A percentile compares a stretch with the other conserved stretches of the same genome.
Evolutionary conservation across 768 basidiomycete genomes (phyloP).

Genomic region (Dacryopinax spathularia): DNA sequence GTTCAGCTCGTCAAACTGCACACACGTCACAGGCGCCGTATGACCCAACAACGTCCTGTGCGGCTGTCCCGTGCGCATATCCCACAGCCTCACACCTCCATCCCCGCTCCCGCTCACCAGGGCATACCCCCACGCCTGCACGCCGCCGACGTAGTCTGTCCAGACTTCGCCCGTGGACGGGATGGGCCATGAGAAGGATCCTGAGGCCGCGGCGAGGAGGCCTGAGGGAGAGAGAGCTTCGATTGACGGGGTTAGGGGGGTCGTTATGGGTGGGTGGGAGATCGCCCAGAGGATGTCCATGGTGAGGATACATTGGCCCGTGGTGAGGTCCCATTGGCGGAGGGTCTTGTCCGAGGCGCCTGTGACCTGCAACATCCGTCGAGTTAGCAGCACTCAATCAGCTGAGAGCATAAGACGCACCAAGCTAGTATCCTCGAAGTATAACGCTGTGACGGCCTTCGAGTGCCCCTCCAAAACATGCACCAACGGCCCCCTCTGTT

Average conservation of each 20-base stretch:
- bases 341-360: constrained; percentile 97
- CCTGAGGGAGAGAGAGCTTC: constrained; percentile 35
- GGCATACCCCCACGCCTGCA: constrained; percentile 98
- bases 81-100: constrained; percentile 98
- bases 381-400: constrained; percentile 13
- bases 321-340: constrained; percentile 93
- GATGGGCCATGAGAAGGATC: constrained; percentile 64
- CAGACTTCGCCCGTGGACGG: constrained; percentile 88
- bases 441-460: constrained; percentile 82
- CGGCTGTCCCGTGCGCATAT: constrained; percentile 96
- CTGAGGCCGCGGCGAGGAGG: constrained; percentile 34
- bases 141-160: constrained; percentile 91
- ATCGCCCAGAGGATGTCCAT: constrained; percentile 99
- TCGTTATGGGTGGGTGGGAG: constrained; percentile 47
- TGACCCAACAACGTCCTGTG: constrained; percentile 88
- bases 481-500: constrained; percentile 46
- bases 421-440: constrained; percentile 88
- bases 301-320: constrained; percentile 95
- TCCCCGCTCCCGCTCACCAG: constrained; percentile 95
- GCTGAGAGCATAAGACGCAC: constrained; percentile 33
- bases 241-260: constrained; percentile 29
- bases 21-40: constrained; percentile 80
- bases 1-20: constrained; percentile 91
- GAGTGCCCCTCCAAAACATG: constrained; percentile 79
- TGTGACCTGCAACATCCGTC: constrained; percentile 54